Evolutionary conservation across 1,284 basidiomycete genomes (phyloP), one percentile per base, ranked within the genome.

Genomic region (Ustilago cynodontis): DNA sequence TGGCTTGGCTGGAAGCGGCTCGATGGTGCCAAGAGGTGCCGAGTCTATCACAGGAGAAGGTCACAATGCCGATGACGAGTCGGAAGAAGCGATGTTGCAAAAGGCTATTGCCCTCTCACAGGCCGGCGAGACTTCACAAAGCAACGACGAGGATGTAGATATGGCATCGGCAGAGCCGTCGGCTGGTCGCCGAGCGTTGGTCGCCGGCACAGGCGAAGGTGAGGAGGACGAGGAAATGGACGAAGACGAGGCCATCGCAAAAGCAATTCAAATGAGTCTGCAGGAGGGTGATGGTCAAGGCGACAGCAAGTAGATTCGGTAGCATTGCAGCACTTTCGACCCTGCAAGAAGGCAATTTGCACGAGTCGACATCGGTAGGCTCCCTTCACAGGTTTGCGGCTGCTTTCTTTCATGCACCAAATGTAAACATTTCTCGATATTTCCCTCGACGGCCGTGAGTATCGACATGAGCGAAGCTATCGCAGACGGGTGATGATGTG

Each of bases 181-280:
- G 37, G 52, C 60, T 28, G 59, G 59, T 10, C 57, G 63, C 54
- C 55, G 66, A 41, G 80, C 80, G 35, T 65, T 77, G 0, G 78
- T 81, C 5, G 81, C 79, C 9, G 81, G 80, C 24, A 51, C 67
- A 16, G 63, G 57, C 45, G 76, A 79, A 11, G 82, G 73, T 31
- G 83, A 83, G 53, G 82, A 84, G 10, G 84, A 86, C 49, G 84
- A 84, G 51, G 84, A 86, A 56, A 83, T 86, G 82, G 74, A 80
- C 41, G 84, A 86, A 58, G 84, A 86, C 52, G 83, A 86, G 59
- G 84, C 84, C 22, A 86, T 86, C 57, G 82, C 84, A 14, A 68
- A 80, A 39, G 84, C 84, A 14, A 86, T 86, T 47, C 79, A 85
- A 62, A 84, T 86, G 82, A 85, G 83, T 57, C 47, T 86, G 64